Evolutionary conservation across 2,329 filamentous ascomycete genomes (phyloP).

Genomic region (Microdochium trichocladiopsis): DNA sequence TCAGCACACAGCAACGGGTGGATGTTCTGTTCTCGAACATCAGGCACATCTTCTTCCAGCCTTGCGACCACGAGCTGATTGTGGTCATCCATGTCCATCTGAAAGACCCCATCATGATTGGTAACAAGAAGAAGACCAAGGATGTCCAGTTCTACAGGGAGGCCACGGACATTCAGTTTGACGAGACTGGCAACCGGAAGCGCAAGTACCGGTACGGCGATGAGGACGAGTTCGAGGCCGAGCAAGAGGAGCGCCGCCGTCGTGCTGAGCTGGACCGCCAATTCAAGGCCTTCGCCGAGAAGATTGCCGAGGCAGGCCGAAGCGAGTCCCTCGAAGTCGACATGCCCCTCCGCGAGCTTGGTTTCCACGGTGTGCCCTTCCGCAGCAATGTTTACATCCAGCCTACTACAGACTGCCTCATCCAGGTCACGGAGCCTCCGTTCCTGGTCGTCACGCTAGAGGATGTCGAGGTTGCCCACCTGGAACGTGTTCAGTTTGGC

Average conservation of each 20-base stretch:
- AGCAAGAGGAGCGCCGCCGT: slow-evolving; percentile 90
- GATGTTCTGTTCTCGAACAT: slow-evolving; percentile 98
- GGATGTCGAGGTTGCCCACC: slow-evolving; percentile 91
- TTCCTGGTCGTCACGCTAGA: slow-evolving; percentile 94
- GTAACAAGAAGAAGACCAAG: slow-evolving; percentile 96
- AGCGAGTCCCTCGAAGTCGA: slow-evolving; percentile 89
- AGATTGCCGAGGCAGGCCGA: slow-evolving; percentile 92
- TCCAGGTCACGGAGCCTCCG: slow-evolving; percentile 93
- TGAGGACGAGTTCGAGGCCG: slow-evolving; percentile 96
- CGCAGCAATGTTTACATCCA: slow-evolving; percentile 93
- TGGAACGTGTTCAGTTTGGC: slow-evolving; percentile 94
- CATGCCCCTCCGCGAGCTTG: slow-evolving; percentile 92
- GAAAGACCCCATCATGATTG: slow-evolving; percentile 96
- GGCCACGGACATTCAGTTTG: slow-evolving; percentile 96
- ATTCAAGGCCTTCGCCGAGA: slow-evolving; percentile 94
- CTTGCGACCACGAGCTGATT: slow-evolving; percentile 90
- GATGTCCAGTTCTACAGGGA: slow-evolving; percentile 98
- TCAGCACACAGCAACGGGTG: slow-evolving; percentile 75
- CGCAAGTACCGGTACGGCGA: slow-evolving; percentile 96
- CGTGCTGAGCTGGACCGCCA: slow-evolving; percentile 89
- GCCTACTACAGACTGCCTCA: slow-evolving; percentile 92
- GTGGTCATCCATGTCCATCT: slow-evolving; percentile 98
- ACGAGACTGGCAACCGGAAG: slow-evolving; percentile 96
- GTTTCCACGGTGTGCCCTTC: slow-evolving; percentile 94
- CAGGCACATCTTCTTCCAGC: slow-evolving; percentile 98